These are phyloP conservation scores for Kernera saxatilis DNA, from an alignment of 345 rosid genomes.

Conservation along the genomic window DNA sequence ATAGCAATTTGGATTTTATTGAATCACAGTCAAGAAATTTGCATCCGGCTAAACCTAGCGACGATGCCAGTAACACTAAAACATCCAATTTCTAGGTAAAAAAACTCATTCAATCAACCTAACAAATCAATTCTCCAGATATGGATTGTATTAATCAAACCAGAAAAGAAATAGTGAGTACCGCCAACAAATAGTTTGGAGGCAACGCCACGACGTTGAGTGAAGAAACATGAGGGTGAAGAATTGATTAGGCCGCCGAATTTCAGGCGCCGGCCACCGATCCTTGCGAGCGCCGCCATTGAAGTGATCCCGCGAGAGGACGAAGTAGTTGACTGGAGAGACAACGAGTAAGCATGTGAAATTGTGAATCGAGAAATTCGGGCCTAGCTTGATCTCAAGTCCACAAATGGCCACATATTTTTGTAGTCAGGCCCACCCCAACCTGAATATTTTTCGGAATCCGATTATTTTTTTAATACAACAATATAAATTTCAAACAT, in stretches of 20 bases:
- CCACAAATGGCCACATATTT: background rate
- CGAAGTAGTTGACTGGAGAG: background rate
- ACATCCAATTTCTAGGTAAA: background rate
- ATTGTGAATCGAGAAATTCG: background rate
- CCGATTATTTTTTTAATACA: too few species aligned
- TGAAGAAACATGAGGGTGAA: conserved; percentile 24
- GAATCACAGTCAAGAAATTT: background rate
- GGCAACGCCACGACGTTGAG: conserved; percentile 51
- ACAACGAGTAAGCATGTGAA: background rate
- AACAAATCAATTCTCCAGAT: background rate
- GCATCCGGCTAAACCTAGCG: background rate
- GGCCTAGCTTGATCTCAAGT: background rate
- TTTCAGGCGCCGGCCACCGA: conserved; percentile 28
- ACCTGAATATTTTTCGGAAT: background rate
- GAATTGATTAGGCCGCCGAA: background rate
- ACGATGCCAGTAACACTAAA: background rate
- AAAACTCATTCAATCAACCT: background rate
- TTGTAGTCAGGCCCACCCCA: background rate
- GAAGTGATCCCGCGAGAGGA: conserved; percentile 2
- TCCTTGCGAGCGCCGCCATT: conserved; percentile 61
- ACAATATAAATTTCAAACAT: too few species aligned
- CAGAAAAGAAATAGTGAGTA: conserved; percentile 7
- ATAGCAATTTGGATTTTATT: background rate
- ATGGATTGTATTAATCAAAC: background rate
- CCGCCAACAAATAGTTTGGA: conserved; percentile 84